A percentile compares a stretch with the other conserved stretches of the same genome.
Conservation (phyloP, 2,329 filamentous ascomycete species). For the Exserohilum rostratum region DNA sequence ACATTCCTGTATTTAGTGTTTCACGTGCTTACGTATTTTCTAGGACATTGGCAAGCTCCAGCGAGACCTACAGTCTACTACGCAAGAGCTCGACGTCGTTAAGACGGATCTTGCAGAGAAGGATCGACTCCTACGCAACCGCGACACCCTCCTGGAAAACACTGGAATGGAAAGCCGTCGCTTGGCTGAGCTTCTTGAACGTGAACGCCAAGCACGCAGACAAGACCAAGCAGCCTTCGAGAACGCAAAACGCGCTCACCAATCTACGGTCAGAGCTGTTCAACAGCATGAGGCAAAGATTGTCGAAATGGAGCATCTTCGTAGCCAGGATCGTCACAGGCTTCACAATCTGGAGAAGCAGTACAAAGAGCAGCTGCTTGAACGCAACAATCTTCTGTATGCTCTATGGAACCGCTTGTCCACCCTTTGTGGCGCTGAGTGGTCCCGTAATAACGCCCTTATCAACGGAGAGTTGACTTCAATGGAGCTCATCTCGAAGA, state of each 20-base stretch:
- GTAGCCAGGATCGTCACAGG: conserved; percentile 77
- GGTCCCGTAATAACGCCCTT: conserved; percentile 86
- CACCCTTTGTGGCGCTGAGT: conserved; percentile 84
- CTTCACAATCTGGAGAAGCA: conserved; percentile 77
- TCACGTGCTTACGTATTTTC: conserved; percentile 23
- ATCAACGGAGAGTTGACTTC: conserved; percentile 87
- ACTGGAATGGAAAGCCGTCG: conserved; percentile 86
- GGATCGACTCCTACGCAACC: conserved; percentile 85
- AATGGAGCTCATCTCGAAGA: conserved; percentile 82
- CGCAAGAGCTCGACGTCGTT: conserved; percentile 79
- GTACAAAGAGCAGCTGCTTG: conserved; percentile 83
- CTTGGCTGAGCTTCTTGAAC: conserved; percentile 85
- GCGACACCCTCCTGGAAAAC: conserved; percentile 85
- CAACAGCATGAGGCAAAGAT: conserved; percentile 85
- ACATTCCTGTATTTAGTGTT: conserved; percentile 1
- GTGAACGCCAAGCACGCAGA: conserved; percentile 82
- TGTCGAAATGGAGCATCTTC: conserved; percentile 80
- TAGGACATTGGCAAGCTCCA: conserved; percentile 86
- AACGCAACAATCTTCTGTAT: conserved; percentile 87
- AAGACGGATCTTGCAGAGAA: conserved; percentile 85
- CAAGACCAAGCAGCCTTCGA: conserved; percentile 89
- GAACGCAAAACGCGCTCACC: conserved; percentile 83
- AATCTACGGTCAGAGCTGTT: conserved; percentile 84
- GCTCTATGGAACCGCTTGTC: conserved; percentile 90
- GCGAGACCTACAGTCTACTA: conserved; percentile 81